Evolutionary conservation across 371 early-diverging fungal species (phyloP).

Genomic region (Blakeslea trispora): DNA sequence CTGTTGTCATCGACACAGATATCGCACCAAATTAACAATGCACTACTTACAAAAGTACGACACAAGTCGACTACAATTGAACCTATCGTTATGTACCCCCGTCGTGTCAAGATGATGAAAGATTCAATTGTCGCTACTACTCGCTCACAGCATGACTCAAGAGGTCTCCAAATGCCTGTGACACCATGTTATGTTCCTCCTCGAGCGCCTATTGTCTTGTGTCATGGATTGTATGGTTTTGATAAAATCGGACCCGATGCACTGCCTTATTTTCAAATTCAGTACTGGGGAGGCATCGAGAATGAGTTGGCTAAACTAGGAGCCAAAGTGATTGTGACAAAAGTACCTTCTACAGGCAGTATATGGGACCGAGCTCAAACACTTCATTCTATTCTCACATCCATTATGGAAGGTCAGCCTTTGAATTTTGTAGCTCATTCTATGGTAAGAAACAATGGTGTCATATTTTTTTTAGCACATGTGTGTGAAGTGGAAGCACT

Average conservation of each 20-base stretch:
- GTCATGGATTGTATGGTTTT: conserved; percentile 92
- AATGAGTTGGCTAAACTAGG: conserved; percentile 81
- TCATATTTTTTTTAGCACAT: too few species aligned
- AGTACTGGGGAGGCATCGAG: conserved; percentile 89
- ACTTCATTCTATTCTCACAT: conserved; percentile 66
- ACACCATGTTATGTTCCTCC: conserved; percentile 72
- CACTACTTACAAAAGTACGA: conserved; percentile 6
- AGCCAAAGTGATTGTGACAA: conserved; percentile 79
- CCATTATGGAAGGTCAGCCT: conserved; percentile 52
- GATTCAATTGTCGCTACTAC: conserved; percentile 1
- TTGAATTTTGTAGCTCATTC: conserved; percentile 90
- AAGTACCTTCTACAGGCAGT: conserved; percentile 80
- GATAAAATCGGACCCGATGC: conserved; percentile 77
- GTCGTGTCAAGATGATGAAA: conserved; percentile 6
- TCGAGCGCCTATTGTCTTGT: conserved; percentile 81
- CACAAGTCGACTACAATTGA: background rate
- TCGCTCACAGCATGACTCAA: background rate
- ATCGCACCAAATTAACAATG: conserved; percentile 4
- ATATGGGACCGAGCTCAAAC: conserved; percentile 79
- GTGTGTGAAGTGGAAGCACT: too few species aligned
- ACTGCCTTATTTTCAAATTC: conserved; percentile 79
- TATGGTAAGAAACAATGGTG: conserved; percentile 61
- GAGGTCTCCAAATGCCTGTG: conserved; percentile 50
- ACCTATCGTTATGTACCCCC: conserved; percentile 14
- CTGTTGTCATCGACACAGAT: conserved; percentile 12